Conservation (phyloP, 257 asterid genomes). For the Verbascum thapsus region DNA sequence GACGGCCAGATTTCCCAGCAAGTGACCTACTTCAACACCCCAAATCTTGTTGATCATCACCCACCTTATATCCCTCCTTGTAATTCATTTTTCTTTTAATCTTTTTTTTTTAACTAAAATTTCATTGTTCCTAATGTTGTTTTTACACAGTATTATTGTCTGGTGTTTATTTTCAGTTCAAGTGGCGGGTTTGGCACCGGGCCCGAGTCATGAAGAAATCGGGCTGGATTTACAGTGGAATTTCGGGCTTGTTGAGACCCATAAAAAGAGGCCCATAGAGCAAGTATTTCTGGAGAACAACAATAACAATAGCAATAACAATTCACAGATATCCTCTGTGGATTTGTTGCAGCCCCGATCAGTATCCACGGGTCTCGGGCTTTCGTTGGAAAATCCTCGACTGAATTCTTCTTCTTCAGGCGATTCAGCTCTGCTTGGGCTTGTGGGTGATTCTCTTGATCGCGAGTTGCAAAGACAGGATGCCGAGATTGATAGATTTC, state of each 20-base stretch:
- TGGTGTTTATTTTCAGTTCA: too few relatives aligned
- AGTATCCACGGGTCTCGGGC: conserved; percentile 93
- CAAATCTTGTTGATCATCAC: conserved; percentile 76
- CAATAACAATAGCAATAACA: conserved; percentile 42
- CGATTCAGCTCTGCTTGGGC: conserved; percentile 73
- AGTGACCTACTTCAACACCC: conserved; percentile 59
- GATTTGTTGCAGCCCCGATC: conserved; percentile 85
- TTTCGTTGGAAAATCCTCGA: conserved; percentile 81
- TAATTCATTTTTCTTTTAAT: conserved; percentile 37
- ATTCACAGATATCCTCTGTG: conserved; percentile 77
- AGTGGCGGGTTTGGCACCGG: conserved; percentile 78
- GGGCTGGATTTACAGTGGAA: conserved; percentile 80
- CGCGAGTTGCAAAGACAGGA: conserved; percentile 84
- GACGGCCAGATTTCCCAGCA: conserved; percentile 79
- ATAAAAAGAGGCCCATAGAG: conserved; percentile 73
- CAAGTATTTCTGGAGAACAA: conserved; percentile 72
- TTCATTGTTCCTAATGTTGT: background rate
- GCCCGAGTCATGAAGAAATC: conserved; percentile 51
- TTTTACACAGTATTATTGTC: background rate
- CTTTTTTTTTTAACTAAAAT: conserved; percentile 9
- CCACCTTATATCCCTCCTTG: conserved; percentile 94
- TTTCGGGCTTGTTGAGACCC: conserved; percentile 59
- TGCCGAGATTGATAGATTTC: conserved; percentile 80
- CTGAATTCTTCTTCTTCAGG: conserved; percentile 68
- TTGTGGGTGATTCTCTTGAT: conserved; percentile 70